Conservation (phyloP, 495 filamentous ascomycete genomes). For the Neurospora africana region DNA sequence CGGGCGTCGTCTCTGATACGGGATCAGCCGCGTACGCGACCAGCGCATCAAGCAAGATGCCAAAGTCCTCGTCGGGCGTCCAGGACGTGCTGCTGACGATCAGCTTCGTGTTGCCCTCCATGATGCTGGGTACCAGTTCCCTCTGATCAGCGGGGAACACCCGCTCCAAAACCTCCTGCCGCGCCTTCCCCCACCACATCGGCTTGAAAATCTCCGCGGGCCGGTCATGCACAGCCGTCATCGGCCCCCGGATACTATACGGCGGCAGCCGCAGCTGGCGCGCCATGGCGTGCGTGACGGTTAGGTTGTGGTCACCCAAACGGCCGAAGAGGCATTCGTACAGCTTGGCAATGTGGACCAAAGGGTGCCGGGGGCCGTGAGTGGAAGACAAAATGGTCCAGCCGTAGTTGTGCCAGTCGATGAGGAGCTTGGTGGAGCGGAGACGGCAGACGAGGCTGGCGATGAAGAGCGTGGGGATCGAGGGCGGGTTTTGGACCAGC, state of each 20-base stretch:
- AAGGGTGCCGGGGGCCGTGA: slow-evolving; percentile 60
- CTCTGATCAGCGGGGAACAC: slow-evolving; percentile 43
- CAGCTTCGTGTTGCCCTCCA: slow-evolving; percentile 47
- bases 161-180: slow-evolving; percentile 47
- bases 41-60: slow-evolving; percentile 75
- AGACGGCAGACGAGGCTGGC: slow-evolving; percentile 62
- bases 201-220: slow-evolving; percentile 75
- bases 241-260: slow-evolving; percentile 51
- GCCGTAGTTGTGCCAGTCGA: slow-evolving; percentile 99
- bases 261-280: slow-evolving; percentile 51
- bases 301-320: slow-evolving; percentile 63
- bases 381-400: slow-evolving; percentile 75
- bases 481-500: slow-evolving; percentile 89
- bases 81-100: slow-evolving; percentile 89
- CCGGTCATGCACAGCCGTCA: slow-evolving; percentile 74
- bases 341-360: slow-evolving; percentile 61
- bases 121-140: slow-evolving; percentile 44
- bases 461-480: slow-evolving; percentile 79
- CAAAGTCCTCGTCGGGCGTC: slow-evolving; percentile 96
- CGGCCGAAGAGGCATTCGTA: slow-evolving; percentile 67
- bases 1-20: slow-evolving; percentile 13
- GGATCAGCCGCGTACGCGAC: slow-evolving; percentile 46
- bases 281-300: slow-evolving; percentile 83
- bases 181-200: slow-evolving; percentile 36
- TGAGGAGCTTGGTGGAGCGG: slow-evolving; percentile 70